A percentile compares a stretch with the other conserved stretches of the same genome.
Conservation (phyloP, 495 filamentous ascomycete species). For the Neurospora sp. region DNA sequence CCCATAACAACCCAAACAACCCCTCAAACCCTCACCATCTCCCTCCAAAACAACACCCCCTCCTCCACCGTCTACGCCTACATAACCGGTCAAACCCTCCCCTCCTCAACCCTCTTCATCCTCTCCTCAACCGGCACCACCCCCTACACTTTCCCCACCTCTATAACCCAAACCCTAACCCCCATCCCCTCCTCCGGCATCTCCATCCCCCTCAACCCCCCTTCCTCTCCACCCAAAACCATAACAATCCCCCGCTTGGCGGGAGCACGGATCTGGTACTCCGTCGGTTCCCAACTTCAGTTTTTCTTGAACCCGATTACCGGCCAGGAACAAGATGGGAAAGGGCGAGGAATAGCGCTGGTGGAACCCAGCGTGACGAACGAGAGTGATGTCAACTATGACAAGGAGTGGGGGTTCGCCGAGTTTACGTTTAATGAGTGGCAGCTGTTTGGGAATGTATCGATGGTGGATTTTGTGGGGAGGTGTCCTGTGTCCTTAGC, state of each 20-base stretch:
- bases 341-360: constrained; percentile 40
- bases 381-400: constrained; percentile 53
- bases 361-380: constrained; percentile 66
- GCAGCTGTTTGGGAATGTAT: constrained; percentile 67
- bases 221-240: constrained; percentile 34
- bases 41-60: constrained; percentile 52
- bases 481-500: neutral
- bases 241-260: constrained; percentile 58
- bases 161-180: constrained; percentile 14
- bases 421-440: constrained; percentile 62
- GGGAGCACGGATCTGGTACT: constrained; percentile 65
- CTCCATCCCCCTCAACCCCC: constrained; percentile 51
- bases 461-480: constrained; percentile 62
- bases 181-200: constrained; percentile 40
- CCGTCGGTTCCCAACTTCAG: constrained; percentile 45
- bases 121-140: constrained; percentile 47
- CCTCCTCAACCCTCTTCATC: constrained; percentile 39
- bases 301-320: constrained; percentile 55
- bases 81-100: constrained; percentile 54
- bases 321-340: neutral
- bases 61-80: constrained; percentile 57
- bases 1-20: neutral
- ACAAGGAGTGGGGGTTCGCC: constrained; percentile 54
- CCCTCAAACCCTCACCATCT: constrained; percentile 39
- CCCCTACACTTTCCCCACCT: constrained; percentile 22